Base-by-base conservation (phyloP, 2,329 filamentous ascomycete genomes). In the Colletotrichum camelliae region DNA sequence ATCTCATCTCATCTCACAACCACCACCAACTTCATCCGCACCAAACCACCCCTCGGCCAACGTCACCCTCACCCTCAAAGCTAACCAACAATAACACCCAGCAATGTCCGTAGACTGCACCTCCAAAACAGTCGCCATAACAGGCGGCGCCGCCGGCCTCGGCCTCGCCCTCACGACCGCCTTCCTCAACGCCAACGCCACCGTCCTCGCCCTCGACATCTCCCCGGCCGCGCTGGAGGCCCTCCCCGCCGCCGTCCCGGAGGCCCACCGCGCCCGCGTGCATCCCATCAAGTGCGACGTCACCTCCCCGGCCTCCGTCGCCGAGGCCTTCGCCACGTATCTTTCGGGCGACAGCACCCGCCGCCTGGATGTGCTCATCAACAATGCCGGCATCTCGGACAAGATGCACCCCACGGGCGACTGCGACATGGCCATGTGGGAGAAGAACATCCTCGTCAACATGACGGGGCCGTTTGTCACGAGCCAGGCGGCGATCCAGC, bases 301-400 rank as follows among this genome's bases (percentile, higher is more conserved):
- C 33, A 66, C 67, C 5, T 58, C 58, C 12, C 60, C 67, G 2
- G 15, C 33, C 5, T 70, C 72, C 4, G 72, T 70, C 43, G 48
- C 48, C 4, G 58, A 33, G 18, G 72, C 67, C 2, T 33, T 70
- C 27, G 2, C 48, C 0, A 4, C 48, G 3, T 70, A 55, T n/a
- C 24, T 74, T 18, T 35, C 55, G 24, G 72, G 33, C 7, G 60
- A 52, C 13, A n/a, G 18, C 0, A 9, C 78, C 12, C 33, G 77
- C 29, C 70, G 74, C 2, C 70, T 84, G 4, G 91, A 93, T 81
- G 84, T 91, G n/a, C 83, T 93, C 7, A 81, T 92, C 79, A 91
- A 91, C 82, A 90, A 90, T 76, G 90, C 90, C 12, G 91, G 88
- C 27, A 85, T 92, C 72, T 89, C 91, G 84, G 91, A 92, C 79